Conservation (phyloP, 2,329 filamentous ascomycete species). For the Botrytis pseudocinerea region DNA sequence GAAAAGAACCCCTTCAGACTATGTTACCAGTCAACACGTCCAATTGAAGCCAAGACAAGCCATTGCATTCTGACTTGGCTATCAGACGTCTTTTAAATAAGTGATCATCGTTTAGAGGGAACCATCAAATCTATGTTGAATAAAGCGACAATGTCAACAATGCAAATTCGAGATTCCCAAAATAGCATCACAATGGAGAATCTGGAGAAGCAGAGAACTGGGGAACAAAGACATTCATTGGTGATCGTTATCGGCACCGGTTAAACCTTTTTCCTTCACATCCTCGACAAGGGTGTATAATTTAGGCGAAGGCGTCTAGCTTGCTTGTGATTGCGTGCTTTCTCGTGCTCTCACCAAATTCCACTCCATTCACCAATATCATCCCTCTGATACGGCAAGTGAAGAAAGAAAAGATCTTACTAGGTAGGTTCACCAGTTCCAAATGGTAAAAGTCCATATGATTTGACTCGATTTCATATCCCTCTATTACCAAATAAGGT, state of each 20-base stretch:
- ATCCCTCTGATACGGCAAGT: not conserved
- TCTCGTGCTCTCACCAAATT: conserved; percentile 2
- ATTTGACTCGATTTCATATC: not conserved
- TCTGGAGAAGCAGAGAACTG: not conserved
- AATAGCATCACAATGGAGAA: not conserved
- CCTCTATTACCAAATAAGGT: conserved; percentile 8
- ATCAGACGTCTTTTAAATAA: not conserved
- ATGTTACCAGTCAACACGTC: not conserved
- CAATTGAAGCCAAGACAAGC: not conserved
- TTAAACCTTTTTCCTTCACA: not conserved
- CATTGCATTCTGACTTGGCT: too few relatives aligned
- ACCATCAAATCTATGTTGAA: not conserved
- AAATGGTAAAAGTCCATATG: not conserved
- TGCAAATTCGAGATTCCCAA: not conserved
- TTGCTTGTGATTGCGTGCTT: conserved; percentile 18
- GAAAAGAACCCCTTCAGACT: too few relatives aligned
- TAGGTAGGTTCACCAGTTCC: not conserved
- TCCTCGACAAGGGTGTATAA: not conserved
- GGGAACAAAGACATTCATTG: not conserved
- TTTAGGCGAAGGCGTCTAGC: not conserved
- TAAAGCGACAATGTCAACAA: not conserved
- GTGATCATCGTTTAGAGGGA: too few relatives aligned
- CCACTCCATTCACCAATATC: not conserved
- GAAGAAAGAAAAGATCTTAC: not conserved
- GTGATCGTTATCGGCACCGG: not conserved